Evolutionary conservation across 805 yeast species (phyloP).

Genomic region (Candida easanensis): DNA sequence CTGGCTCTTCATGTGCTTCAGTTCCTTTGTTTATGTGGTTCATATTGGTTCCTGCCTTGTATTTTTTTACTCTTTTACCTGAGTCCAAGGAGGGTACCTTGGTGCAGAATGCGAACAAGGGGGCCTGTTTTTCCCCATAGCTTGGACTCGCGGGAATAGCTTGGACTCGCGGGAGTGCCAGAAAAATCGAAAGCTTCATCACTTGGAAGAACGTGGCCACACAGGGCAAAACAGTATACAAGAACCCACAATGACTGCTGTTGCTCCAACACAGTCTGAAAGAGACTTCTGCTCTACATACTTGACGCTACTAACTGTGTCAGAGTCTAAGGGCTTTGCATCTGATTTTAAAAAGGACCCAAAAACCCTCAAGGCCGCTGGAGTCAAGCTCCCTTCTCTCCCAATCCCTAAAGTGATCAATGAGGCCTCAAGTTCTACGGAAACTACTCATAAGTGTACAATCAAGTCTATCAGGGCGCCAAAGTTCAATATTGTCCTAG

Average conservation of each 20-base stretch:
- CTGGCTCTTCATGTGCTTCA: background rate
- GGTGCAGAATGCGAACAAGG: no score
- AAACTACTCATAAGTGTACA: conserved; percentile 22
- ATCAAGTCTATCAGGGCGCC: conserved; percentile 75
- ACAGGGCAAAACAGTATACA: background rate
- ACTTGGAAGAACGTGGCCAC: no score
- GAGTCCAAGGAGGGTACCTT: no score
- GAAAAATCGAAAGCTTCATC: no score
- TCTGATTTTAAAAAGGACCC: conserved; percentile 16
- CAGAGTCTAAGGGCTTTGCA: conserved; percentile 9
- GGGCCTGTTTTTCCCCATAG: no score
- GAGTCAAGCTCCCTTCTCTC: conserved; percentile 39
- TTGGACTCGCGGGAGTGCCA: no score
- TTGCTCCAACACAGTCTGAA: conserved; percentile 16
- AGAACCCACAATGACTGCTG: conserved; percentile 13
- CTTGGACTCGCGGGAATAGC: no score
- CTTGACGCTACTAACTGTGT: conserved; percentile 19
- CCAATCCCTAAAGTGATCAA: conserved; percentile 30
- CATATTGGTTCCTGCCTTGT: conserved; percentile 7
- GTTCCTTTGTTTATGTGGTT: conserved; percentile 21
- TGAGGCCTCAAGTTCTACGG: background rate
- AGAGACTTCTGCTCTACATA: conserved; percentile 20
- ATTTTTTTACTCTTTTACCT: background rate
- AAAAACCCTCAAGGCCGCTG: conserved; percentile 9
- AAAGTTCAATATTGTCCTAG: conserved; percentile 44